Conservation (phyloP, 2,329 filamentous ascomycete genomes). For the Teratosphaeria nubilosa region DNA sequence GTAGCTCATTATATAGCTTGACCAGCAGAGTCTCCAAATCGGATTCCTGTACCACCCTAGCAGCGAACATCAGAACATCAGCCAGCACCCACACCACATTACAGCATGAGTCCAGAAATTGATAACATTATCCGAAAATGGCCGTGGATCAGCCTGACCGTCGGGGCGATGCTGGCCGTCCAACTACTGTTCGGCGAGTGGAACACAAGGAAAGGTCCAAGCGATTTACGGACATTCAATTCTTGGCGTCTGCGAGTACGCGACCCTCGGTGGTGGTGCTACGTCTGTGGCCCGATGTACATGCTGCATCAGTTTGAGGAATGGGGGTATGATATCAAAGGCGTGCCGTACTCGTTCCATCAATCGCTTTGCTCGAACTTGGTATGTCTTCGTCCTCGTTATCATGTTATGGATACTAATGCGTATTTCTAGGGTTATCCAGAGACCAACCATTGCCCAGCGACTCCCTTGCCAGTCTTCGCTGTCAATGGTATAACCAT, state of each 20-base stretch:
- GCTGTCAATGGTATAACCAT: neutral
- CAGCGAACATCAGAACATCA: conserved; percentile 21
- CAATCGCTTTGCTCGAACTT: neutral
- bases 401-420: neutral
- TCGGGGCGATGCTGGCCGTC: neutral
- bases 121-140: neutral
- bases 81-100: conserved; percentile 33
- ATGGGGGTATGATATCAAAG: neutral
- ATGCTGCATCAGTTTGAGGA: neutral
- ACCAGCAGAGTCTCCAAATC: no score
- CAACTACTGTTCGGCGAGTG: neutral
- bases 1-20: no score
- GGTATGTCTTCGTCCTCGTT: neutral
- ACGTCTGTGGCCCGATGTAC: neutral
- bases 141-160: neutral
- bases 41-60: conserved; percentile 24
- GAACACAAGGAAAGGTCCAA: neutral
- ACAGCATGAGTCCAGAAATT: neutral
- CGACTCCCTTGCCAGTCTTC: neutral
- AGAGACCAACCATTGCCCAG: neutral
- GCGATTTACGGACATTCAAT: neutral
- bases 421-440: neutral
- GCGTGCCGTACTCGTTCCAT: neutral
- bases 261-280: neutral
- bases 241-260: neutral